A percentile compares a stretch with the other conserved stretches of the same genome.
Evolutionary conservation across 2,329 filamentous ascomycete species (phyloP).

Genomic region (Trichoderma cornu-damae): DNA sequence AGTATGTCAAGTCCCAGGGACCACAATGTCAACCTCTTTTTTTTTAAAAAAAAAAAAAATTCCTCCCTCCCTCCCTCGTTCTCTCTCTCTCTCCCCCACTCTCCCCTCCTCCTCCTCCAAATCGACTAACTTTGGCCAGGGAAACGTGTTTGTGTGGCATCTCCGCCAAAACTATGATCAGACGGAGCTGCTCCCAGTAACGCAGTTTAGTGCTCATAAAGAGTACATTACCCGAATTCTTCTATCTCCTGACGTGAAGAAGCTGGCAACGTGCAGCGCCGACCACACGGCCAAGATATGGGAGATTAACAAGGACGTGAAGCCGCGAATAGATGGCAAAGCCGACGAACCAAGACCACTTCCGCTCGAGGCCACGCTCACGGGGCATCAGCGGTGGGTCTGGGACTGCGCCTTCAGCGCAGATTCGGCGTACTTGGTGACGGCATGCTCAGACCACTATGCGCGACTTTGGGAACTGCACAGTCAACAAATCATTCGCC

Average conservation of each 20-base stretch:
- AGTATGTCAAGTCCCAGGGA: conserved; percentile 44
- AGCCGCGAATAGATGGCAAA: conserved; percentile 36
- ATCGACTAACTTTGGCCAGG: conserved; percentile 45
- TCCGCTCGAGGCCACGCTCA: conserved; percentile 78
- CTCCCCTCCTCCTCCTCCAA: no score
- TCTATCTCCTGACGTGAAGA: conserved; percentile 87
- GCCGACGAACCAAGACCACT: conserved; percentile 53
- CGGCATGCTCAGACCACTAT: conserved; percentile 90
- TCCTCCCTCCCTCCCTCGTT: no score
- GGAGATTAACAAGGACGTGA: conserved; percentile 76
- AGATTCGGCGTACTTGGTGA: conserved; percentile 88
- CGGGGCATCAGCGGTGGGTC: conserved; percentile 90
- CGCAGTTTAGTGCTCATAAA: conserved; percentile 83
- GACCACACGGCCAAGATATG: conserved; percentile 95
- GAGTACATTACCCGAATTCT: conserved; percentile 91
- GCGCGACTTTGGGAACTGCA: conserved; percentile 84
- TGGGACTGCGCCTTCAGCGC: conserved; percentile 97
- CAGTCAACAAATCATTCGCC: conserved; percentile 82
- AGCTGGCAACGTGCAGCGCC: conserved; percentile 87
- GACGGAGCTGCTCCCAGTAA: conserved; percentile 79
- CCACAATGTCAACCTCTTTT: not conserved
- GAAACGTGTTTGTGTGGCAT: conserved; percentile 96
- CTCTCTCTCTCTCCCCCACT: no score
- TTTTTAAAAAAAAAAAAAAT: no score
- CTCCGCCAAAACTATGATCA: conserved; percentile 78